Evolutionary conservation across 2,329 filamentous ascomycete genomes (phyloP).

Genomic region (Helicocarpus griseus): DNA sequence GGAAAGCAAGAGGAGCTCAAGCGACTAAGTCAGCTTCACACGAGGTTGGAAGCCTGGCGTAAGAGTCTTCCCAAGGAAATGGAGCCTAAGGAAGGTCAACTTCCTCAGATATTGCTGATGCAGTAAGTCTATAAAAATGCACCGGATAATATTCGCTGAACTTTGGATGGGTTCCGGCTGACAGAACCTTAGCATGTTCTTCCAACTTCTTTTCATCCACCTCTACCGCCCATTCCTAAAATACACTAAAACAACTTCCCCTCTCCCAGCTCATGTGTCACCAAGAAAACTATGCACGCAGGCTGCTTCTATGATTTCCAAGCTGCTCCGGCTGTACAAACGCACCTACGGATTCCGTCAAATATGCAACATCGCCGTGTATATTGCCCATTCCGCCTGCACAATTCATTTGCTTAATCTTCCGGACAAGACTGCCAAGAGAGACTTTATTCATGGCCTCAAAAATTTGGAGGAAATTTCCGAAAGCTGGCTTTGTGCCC

Average conservation of each 20-base stretch:
- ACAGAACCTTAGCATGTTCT: constrained; percentile 69
- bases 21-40: constrained; percentile 84
- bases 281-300: constrained; percentile 85
- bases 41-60: constrained; percentile 81
- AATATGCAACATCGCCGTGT: constrained; percentile 93
- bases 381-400: constrained; percentile 88
- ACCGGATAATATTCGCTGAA: not conserved
- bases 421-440: constrained; percentile 78
- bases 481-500: constrained; percentile 85
- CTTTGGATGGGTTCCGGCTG: constrained; percentile 6
- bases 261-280: constrained; percentile 76
- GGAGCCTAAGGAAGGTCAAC: constrained; percentile 77
- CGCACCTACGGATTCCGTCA: constrained; percentile 82
- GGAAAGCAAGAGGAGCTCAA: constrained; percentile 80
- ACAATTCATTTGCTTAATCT: constrained; percentile 91
- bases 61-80: constrained; percentile 74
- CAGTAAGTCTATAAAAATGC: constrained; percentile 56
- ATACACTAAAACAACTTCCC: constrained; percentile 71
- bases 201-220: constrained; percentile 89
- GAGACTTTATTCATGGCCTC: constrained; percentile 83
- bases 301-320: constrained; percentile 81
- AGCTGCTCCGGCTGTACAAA: constrained; percentile 89
- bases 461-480: constrained; percentile 93
- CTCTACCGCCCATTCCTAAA: constrained; percentile 92
- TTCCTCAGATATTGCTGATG: constrained; percentile 72